Base-by-base conservation (phyloP, 805 yeast species). In the Osmozyma mogii region DNA sequence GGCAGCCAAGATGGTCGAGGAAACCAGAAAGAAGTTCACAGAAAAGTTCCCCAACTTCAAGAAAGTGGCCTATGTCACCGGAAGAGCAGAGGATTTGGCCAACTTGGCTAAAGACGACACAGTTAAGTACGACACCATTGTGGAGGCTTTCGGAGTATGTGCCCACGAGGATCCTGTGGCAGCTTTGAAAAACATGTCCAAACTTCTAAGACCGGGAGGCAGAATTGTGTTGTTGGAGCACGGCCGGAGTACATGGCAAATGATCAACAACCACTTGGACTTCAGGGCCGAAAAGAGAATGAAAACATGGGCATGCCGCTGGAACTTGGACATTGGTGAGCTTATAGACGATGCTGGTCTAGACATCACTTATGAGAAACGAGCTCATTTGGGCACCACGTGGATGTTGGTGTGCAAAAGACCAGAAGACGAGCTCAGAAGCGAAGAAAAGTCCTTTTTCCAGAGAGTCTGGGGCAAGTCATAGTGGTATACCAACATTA, bases 271-370 rank as follows among this genome's bases (percentile, higher is more conserved):
- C 17, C 75, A 81, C 32, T 63, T 92, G 52, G 96, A 92, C 53
- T 72, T 74, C 36, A 68, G 92, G 38, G 88, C 96, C 3, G 87
- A 75, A 37, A 72, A 75, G 43, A 78, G 96, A 56, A 72, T 88
- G 59, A 73, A 80, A 35, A 75, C 79, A 3, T 92, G 97, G 96
- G 98, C 96, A 1, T 92, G 98, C 56, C 67, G 97, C 49, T 92
- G 97, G 96, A 92, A 92, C 50, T 61, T 92, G 39, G 97, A 92
- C 50, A 84, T 92, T 41, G 94, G 88, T 15, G 94, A 81, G 44
- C 65, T 92, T 23, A 68, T 92, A 16, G 88, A 82, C 49, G 76
- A 75, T 35, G 78, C 94, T 5, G 95, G 94, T 0, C 63, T 92
- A 32, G 88, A 82, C 41, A 71, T 92, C 25, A 84, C 87, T 2